phyloP scores from a whole-genome alignment of 139 green algal genomes.

The Chlorella vulgaris region DNA sequence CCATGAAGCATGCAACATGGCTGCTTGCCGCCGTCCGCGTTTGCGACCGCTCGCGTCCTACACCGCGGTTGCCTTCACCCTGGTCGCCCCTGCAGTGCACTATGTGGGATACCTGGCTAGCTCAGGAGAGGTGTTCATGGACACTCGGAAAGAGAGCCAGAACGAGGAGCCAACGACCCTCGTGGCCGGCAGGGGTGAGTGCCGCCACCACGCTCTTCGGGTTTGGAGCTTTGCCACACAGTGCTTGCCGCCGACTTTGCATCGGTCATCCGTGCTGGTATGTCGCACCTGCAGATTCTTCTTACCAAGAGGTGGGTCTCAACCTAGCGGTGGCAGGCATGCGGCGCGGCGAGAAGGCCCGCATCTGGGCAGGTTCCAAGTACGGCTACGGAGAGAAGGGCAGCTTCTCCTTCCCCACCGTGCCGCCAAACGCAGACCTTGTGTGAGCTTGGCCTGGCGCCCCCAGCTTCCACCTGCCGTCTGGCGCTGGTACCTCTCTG shows the following conservation, averaged over 20 bases:
- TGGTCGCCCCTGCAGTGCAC: conserved; percentile 80
- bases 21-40: not conserved
- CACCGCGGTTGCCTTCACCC: not conserved
- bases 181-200: conserved; percentile 72
- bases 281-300: conserved; percentile 42
- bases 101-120: conserved; percentile 55
- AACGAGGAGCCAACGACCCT: conserved; percentile 50
- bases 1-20: too few species aligned
- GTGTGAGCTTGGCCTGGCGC: conserved; percentile 6
- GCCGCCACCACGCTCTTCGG: too few species aligned
- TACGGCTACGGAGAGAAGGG: conserved; percentile 61
- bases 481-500: not conserved
- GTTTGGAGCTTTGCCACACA: not conserved
- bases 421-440: conserved; percentile 68
- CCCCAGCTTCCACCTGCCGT: not conserved
- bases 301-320: conserved; percentile 58
- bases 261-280: not conserved
- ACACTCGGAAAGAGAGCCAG: conserved; percentile 56
- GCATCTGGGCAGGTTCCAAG: conserved; percentile 52
- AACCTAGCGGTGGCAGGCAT: conserved; percentile 71
- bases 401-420: conserved; percentile 83
- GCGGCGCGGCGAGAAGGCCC: conserved; percentile 59
- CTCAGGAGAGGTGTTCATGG: conserved; percentile 67
- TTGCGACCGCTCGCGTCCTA: not conserved
- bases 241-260: too few species aligned